A percentile compares a stretch with the other conserved stretches of the same genome.
These are phyloP conservation scores for Arabidopsis hybrid DNA, from an alignment of 441 rosid species.

Conservation along the genomic window DNA sequence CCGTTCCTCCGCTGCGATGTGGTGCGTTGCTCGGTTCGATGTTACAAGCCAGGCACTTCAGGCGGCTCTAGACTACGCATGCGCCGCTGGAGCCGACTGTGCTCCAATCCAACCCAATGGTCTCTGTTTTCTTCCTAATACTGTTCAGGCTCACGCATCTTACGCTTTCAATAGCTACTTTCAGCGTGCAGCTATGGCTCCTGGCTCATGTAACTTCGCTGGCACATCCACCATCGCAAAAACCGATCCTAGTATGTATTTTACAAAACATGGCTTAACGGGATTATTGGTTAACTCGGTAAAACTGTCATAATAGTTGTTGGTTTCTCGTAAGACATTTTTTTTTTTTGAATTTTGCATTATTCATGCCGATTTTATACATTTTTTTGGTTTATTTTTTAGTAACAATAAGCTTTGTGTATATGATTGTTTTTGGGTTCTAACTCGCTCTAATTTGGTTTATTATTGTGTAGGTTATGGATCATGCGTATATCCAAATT, in stretches of 20 bases:
- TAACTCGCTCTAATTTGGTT: neutral
- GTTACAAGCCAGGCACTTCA: conserved; percentile 72
- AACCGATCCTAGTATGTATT: conserved; percentile 79
- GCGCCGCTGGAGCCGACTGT: conserved; percentile 85
- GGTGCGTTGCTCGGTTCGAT: conserved; percentile 92
- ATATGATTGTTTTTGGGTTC: neutral
- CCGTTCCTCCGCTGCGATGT: conserved; percentile 42
- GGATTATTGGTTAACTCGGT: neutral
- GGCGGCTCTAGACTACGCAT: conserved; percentile 78
- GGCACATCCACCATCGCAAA: conserved; percentile 80
- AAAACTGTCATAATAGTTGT: neutral
- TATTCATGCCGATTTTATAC: neutral
- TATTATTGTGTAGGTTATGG: conserved; percentile 70
- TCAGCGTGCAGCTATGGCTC: conserved; percentile 73
- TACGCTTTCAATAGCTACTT: conserved; percentile 91
- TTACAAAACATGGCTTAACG: neutral
- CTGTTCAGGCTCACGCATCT: conserved; percentile 83
- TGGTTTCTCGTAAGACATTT: neutral
- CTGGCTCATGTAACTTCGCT: conserved; percentile 87
- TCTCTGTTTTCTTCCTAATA: conserved; percentile 79
- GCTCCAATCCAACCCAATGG: conserved; percentile 63
- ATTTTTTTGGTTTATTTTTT: neutral
- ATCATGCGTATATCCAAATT: conserved; percentile 89
- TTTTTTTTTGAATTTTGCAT: neutral
- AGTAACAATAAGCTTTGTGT: neutral